A percentile compares a stretch with the other conserved stretches of the same genome.
Evolutionary conservation across 345 rosid species (phyloP).

Genomic region (Rhodamnia rubescens): DNA sequence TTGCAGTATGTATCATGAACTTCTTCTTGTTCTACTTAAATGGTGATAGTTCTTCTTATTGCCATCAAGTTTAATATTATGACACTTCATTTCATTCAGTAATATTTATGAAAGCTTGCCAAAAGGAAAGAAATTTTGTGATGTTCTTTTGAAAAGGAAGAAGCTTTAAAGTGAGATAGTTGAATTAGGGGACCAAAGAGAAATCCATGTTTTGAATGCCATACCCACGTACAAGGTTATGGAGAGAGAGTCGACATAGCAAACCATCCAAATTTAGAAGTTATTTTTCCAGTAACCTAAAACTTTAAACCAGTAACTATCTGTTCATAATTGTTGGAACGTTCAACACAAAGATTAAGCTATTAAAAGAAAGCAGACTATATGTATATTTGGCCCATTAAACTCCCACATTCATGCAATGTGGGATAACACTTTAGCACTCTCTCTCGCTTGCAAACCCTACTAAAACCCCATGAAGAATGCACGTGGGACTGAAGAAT

Average conservation of each 20-base stretch:
- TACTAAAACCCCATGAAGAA: neutral
- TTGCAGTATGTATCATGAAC: conserved; percentile 48
- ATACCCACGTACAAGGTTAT: neutral
- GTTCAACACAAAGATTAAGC: neutral
- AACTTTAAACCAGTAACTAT: neutral
- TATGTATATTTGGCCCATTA: neutral
- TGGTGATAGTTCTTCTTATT: neutral
- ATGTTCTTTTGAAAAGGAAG: neutral
- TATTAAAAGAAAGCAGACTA: neutral
- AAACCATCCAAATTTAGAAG: neutral
- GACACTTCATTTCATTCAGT: neutral
- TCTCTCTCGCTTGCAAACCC: neutral
- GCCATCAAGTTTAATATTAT: neutral
- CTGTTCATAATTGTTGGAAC: neutral
- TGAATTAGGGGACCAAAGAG: too few species aligned
- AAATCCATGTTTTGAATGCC: neutral
- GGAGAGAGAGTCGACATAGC: neutral
- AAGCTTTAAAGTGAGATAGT: neutral
- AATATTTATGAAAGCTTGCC: neutral
- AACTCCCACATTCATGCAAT: neutral
- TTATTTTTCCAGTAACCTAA: neutral
- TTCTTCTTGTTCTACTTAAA: neutral
- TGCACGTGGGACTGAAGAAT: neutral
- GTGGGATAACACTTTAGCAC: neutral
- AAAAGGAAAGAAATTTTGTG: neutral